A percentile compares a stretch with the other conserved stretches of the same genome.
These are phyloP conservation scores for Skeletonema tropicum DNA, from an alignment of 108 stramenopile species.

Conservation along the genomic window DNA sequence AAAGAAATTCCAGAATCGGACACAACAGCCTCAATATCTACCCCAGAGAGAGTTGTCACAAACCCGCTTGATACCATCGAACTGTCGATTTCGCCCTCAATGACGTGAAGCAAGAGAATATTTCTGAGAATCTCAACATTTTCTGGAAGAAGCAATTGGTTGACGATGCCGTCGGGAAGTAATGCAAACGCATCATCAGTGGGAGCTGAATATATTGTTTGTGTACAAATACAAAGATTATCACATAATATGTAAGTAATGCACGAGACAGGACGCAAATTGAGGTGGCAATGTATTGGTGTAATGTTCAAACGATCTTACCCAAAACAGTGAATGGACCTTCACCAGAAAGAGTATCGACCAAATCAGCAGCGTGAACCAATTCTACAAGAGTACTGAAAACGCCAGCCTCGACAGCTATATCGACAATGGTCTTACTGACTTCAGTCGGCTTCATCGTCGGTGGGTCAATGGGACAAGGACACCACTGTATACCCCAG, in stretches of 20 bases:
- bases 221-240: not conserved
- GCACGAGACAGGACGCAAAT: not conserved
- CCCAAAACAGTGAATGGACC: slow-evolving; percentile 43
- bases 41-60: slow-evolving; percentile 4
- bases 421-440: slow-evolving; percentile 24
- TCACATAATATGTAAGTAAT: not conserved
- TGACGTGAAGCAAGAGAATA: slow-evolving; percentile 51
- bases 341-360: slow-evolving; percentile 30
- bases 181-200: slow-evolving; percentile 60
- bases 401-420: slow-evolving; percentile 29
- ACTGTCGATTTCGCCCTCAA: slow-evolving; percentile 8
- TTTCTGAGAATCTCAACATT: slow-evolving; percentile 10
- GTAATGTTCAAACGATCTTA: slow-evolving; percentile 2
- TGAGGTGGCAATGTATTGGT: not conserved
- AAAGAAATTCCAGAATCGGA: slow-evolving; percentile 23
- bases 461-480: too few relatives aligned
- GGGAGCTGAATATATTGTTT: slow-evolving; percentile 35
- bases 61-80: slow-evolving; percentile 6
- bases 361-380: slow-evolving; percentile 42
- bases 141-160: slow-evolving; percentile 23
- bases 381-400: slow-evolving; percentile 52
- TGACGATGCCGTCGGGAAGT: slow-evolving; percentile 31
- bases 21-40: slow-evolving; percentile 5
- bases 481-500: too few relatives aligned
- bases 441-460: too few relatives aligned